Evolutionary conservation across 1,139 yeast species (phyloP), one percentile per base, ranked within the genome.

Genomic region (Yamadazyma conglobata): DNA sequence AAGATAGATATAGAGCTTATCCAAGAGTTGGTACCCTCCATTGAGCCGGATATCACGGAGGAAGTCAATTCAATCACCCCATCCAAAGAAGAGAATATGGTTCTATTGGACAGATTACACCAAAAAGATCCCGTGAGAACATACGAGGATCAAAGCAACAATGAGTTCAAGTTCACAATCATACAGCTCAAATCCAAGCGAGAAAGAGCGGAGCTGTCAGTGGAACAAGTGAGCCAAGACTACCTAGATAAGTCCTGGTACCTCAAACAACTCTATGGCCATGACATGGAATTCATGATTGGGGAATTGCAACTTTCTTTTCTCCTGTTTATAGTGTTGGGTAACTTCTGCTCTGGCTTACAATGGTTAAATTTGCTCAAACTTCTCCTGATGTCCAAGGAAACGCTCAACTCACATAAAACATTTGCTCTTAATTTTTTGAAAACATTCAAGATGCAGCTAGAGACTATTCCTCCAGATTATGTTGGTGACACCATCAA

Each of bases 241-340:
- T 46, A 43, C 20, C 33, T 56, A 10, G 63, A 58, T 30, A 48
- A 56, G 31, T 47, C 61, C 8, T 58, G 64, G 64, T 50, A 55
- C 31, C 31, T 56, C 2, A 35, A 41, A 9, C 30, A 44, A 31
- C 26, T 56, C 7, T 58, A 37, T 28, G 52, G 48, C 10, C 38
- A 47, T 28, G 58, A 52, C 27, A 19, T 26, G 2, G 54, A 49
- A 1, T 22, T 48, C 6, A 32, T 52, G 10, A 35, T 56, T 4
- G 62, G 53, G 2, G 64, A 58, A 35, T 25, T 57, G 6, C 57
- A 58, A 35, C 23, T 56, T 5, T 34, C 50, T n/a, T 57, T 51
- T 24, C 22, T 55, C 2, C 43, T 47, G 28, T 58, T 56, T 28
- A 39, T 58, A 0, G 35, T 56, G 3, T 35, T 57, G 13, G 61